Percentiles rank a stretch among this genome's conserved stretches.
These are phyloP conservation scores for Torulaspora gathmanii DNA, from an alignment of 805 yeast species.

Conservation along the genomic window DNA sequence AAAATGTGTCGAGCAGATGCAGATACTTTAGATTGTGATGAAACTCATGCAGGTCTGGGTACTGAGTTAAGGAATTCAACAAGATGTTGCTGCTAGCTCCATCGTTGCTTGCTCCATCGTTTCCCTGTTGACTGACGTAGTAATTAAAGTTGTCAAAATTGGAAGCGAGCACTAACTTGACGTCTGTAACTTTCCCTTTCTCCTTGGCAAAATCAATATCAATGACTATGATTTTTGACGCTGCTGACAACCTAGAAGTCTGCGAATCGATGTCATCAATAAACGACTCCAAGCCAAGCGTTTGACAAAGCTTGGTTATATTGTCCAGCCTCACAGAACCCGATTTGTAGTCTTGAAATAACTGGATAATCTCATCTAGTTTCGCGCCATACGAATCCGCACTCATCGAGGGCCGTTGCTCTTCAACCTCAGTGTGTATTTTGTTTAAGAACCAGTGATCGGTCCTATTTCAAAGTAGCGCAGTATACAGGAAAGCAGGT, in stretches of 20 bases:
- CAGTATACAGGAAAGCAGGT: no score
- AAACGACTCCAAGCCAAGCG: conserved; percentile 34
- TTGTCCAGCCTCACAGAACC: conserved; percentile 33
- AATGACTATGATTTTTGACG: conserved; percentile 36
- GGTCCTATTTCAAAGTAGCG: no score
- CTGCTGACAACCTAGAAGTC: conserved; percentile 33
- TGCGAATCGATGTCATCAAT: conserved; percentile 30
- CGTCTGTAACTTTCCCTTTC: conserved; percentile 30
- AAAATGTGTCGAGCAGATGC: conserved; percentile 31
- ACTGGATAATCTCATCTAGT: conserved; percentile 29
- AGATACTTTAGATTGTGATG: conserved; percentile 34
- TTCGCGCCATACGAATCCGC: conserved; percentile 27
- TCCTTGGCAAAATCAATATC: conserved; percentile 34
- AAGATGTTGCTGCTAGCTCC: conserved; percentile 25
- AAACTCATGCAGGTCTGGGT: conserved; percentile 30
- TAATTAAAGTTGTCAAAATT: conserved; percentile 37
- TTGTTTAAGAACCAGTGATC: no score
- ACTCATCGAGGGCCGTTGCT: conserved; percentile 16
- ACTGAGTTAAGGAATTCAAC: conserved; percentile 29
- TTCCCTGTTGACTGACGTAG: conserved; percentile 19
- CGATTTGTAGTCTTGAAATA: conserved; percentile 33
- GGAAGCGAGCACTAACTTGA: conserved; percentile 36
- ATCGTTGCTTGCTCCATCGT: conserved; percentile 2
- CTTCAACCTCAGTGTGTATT: no score
- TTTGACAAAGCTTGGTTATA: conserved; percentile 34